Percentiles rank a stretch among this genome's conserved stretches.
These are phyloP conservation scores for Cyberlindnera xylosilytica DNA, from an alignment of 805 yeast species.

Conservation along the genomic window DNA sequence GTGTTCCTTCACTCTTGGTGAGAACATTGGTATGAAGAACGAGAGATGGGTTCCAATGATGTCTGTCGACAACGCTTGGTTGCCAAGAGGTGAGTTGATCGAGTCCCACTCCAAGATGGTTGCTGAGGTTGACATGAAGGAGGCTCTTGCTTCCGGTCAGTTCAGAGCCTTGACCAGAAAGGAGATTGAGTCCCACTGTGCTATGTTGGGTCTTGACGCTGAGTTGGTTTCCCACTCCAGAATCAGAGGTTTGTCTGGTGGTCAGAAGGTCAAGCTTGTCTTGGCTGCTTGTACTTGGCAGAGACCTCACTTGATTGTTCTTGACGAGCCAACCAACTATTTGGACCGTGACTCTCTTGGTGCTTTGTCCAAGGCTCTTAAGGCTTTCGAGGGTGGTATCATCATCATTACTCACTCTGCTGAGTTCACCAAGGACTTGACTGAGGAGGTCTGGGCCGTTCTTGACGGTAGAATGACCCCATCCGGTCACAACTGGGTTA, in stretches of 20 bases:
- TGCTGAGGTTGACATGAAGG: slow-evolving; percentile 99
- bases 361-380: slow-evolving; percentile 98
- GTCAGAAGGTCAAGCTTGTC: slow-evolving; percentile 99
- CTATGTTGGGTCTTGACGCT: slow-evolving; percentile 97
- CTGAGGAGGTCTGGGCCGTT: slow-evolving; percentile 99
- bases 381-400: slow-evolving; percentile 99
- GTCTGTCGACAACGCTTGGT: slow-evolving; percentile 99
- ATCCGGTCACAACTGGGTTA: slow-evolving; percentile 99
- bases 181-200: slow-evolving; percentile 99
- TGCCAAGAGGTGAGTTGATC: slow-evolving; percentile 97
- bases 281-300: slow-evolving; percentile 99
- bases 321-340: slow-evolving; percentile 99
- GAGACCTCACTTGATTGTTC: slow-evolving; percentile 98
- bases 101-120: slow-evolving; percentile 99
- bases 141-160: slow-evolving; percentile 99
- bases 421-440: slow-evolving; percentile 98
- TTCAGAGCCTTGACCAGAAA: slow-evolving; percentile 99
- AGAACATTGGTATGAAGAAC: slow-evolving; percentile 96
- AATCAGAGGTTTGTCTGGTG: slow-evolving; percentile 99
- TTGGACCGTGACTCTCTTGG: slow-evolving; percentile 99
- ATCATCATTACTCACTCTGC: slow-evolving; percentile 99
- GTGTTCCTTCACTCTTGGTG: slow-evolving; percentile 96
- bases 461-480: slow-evolving; percentile 98
- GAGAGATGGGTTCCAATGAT: slow-evolving; percentile 99
- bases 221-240: slow-evolving; percentile 99